These are phyloP conservation scores for Eucalyptus erythrocorys DNA, from an alignment of 345 rosid species.

Conservation along the genomic window DNA sequence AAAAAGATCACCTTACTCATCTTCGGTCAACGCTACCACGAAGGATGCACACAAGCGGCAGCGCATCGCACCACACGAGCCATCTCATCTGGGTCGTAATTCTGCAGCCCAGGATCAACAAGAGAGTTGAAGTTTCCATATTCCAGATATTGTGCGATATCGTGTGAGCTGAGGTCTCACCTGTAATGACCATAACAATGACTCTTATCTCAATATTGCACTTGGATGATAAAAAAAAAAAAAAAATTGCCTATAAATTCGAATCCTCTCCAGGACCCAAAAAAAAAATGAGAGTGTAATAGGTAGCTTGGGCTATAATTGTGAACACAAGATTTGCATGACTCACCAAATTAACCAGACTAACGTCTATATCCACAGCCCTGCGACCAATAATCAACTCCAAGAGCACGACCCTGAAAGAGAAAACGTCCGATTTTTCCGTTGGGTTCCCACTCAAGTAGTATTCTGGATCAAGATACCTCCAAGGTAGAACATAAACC, in stretches of 20 bases:
- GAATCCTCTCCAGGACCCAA: neutral
- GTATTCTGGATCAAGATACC: constrained; percentile 91
- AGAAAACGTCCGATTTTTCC: constrained; percentile 67
- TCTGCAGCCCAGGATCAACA: constrained; percentile 13
- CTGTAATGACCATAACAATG: constrained; percentile 12
- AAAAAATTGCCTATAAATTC: no score
- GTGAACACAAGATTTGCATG: neutral
- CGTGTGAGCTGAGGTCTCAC: constrained; percentile 64
- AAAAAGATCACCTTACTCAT: neutral
- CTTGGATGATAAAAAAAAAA: neutral
- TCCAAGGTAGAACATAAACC: neutral
- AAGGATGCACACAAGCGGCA: no score
- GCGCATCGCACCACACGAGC: no score
- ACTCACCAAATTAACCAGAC: constrained; percentile 86
- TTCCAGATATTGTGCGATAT: constrained; percentile 43
- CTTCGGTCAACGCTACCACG: no score
- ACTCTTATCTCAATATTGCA: neutral
- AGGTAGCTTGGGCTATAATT: neutral
- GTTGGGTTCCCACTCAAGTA: constrained; percentile 66
- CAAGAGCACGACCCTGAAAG: constrained; percentile 82
- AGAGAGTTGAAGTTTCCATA: constrained; percentile 46
- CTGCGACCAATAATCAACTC: constrained; percentile 77
- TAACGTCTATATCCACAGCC: constrained; percentile 76
- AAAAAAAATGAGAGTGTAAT: neutral
- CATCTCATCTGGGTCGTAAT: no score